Conservation (phyloP, 2,329 filamentous ascomycete genomes). For the Calonectria honghensis region DNA sequence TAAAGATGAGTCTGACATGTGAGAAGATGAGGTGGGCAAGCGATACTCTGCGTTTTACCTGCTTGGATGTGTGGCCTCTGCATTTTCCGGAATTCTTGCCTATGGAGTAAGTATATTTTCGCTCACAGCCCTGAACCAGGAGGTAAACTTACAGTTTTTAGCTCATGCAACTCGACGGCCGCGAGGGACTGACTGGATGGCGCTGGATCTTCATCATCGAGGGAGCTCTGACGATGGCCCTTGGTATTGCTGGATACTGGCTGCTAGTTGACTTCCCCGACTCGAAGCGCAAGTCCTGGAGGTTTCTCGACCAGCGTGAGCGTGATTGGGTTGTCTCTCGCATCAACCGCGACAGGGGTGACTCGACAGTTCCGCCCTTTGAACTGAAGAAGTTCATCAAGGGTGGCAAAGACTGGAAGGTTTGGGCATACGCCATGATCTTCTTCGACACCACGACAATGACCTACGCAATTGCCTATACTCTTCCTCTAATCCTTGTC, state of each 20-base stretch:
- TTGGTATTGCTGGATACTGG: conserved; percentile 72
- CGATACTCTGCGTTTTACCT: conserved; percentile 82
- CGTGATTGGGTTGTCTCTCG: conserved; percentile 71
- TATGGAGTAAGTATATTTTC: conserved; percentile 73
- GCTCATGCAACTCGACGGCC: conserved; percentile 78
- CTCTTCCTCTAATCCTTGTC: conserved; percentile 84
- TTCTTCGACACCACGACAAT: conserved; percentile 82
- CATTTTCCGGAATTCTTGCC: conserved; percentile 81
- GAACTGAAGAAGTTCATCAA: conserved; percentile 67
- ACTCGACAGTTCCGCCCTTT: conserved; percentile 73
- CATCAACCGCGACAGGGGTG: conserved; percentile 75
- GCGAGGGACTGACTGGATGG: conserved; percentile 75
- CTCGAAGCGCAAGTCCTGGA: conserved; percentile 69
- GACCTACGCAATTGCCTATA: conserved; percentile 85
- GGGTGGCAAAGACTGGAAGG: conserved; percentile 71
- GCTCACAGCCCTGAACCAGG: background rate
- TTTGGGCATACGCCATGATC: conserved; percentile 78
- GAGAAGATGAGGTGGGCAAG: conserved; percentile 77
- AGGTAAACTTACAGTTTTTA: conserved; percentile 48
- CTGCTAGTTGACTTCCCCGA: conserved; percentile 80
- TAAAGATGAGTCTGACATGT: background rate
- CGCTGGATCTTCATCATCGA: conserved; percentile 79
- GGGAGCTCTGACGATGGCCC: conserved; percentile 72
- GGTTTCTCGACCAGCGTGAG: conserved; percentile 72
- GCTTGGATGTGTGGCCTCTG: conserved; percentile 79